phyloP scores from a whole-genome alignment of 2,329 filamentous ascomycete species.

The Rachicladosporium sp. region DNA sequence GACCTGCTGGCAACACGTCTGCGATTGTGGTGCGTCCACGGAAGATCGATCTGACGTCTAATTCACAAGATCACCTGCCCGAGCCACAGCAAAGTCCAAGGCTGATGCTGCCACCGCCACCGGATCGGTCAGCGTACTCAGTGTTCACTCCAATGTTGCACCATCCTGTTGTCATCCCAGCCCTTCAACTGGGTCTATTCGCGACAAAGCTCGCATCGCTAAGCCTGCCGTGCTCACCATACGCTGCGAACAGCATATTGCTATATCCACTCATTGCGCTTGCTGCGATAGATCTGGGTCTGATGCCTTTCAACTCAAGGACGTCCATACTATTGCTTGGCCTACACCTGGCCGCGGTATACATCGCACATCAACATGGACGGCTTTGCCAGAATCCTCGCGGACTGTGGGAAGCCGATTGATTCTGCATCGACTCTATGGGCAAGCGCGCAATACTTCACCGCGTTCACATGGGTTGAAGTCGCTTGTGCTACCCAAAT shows the following conservation, averaged over 20 bases:
- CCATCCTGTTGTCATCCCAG: neutral
- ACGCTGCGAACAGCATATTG: slow-evolving; percentile 51
- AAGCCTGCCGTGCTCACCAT: slow-evolving; percentile 58
- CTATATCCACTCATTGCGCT: slow-evolving; percentile 53
- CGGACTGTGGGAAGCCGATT: no score
- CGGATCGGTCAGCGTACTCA: slow-evolving; percentile 9
- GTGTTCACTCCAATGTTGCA: no score
- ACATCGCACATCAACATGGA: neutral
- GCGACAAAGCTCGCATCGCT: slow-evolving; percentile 55
- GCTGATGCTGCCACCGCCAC: slow-evolving; percentile 25
- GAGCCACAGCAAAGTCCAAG: slow-evolving; percentile 17
- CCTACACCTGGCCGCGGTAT: slow-evolving; percentile 34
- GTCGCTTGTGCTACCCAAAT: no score
- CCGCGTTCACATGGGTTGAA: no score
- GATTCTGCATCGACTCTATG: no score
- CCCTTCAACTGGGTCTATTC: slow-evolving; percentile 50
- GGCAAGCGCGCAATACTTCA: no score
- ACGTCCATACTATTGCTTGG: slow-evolving; percentile 31
- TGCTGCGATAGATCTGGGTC: slow-evolving; percentile 50
- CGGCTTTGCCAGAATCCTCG: neutral
- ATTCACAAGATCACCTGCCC: slow-evolving; percentile 2
- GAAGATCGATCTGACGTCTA: slow-evolving; percentile 8
- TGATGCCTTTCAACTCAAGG: slow-evolving; percentile 23
- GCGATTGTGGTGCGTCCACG: slow-evolving; percentile 8
- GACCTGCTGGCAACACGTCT: neutral